These are phyloP conservation scores for Thraustochytrium sp. DNA, from an alignment of 352 stramenopile genomes.

Conservation along the genomic window DNA sequence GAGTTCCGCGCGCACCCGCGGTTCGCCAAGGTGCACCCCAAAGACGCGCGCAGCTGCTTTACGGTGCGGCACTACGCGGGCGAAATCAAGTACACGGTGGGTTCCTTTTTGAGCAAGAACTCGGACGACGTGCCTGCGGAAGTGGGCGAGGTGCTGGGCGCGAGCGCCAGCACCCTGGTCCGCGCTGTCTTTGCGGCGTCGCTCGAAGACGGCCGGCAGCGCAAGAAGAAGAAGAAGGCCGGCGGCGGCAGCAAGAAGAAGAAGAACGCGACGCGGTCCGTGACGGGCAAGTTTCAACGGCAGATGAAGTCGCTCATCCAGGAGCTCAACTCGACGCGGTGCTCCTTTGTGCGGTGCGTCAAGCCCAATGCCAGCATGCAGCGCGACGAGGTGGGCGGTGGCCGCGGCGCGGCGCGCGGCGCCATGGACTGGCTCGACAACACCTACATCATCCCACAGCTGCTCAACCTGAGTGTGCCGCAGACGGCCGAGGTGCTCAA, in stretches of 20 bases:
- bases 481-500: conserved; percentile 66
- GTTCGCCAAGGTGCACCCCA: conserved; percentile 28
- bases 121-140: conserved; percentile 75
- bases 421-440: conserved; percentile 56
- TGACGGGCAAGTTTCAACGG: conserved; percentile 66
- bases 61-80: conserved; percentile 78
- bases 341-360: conserved; percentile 73
- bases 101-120: conserved; percentile 82
- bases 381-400: neutral
- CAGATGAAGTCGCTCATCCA: conserved; percentile 70
- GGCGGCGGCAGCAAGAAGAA: neutral
- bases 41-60: conserved; percentile 57
- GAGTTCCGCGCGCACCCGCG: conserved; percentile 1
- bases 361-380: conserved; percentile 68
- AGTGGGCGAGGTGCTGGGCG: conserved; percentile 60
- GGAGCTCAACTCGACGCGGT: conserved; percentile 64
- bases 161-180: conserved; percentile 55
- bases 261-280: conserved; percentile 50
- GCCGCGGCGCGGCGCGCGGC: too few relatives aligned
- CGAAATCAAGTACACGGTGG: conserved; percentile 75
- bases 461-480: conserved; percentile 68
- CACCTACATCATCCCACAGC: conserved; percentile 65
- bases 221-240: neutral
- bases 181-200: conserved; percentile 9
- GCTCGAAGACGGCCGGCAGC: conserved; percentile 59